These are phyloP conservation scores for Endogone sp. DNA, from an alignment of 192 early-diverging fungal genomes.

Conservation along the genomic window DNA sequence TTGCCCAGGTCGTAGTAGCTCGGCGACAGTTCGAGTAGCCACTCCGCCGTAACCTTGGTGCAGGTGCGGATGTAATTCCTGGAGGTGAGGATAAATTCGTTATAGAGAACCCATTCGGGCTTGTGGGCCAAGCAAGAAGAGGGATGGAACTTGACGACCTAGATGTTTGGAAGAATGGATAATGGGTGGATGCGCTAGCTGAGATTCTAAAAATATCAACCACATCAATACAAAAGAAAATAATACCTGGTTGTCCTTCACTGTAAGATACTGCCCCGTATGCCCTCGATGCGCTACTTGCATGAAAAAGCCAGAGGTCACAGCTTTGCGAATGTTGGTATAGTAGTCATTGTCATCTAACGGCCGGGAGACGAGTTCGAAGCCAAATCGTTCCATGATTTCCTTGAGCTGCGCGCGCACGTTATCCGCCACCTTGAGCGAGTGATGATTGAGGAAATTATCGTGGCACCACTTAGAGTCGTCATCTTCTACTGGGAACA, in stretches of 20 bases:
- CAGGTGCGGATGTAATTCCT: constrained; percentile 96
- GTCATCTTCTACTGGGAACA: no score
- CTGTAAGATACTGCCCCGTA: constrained; percentile 84
- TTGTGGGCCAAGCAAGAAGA: constrained; percentile 86
- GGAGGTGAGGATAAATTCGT: constrained; percentile 97
- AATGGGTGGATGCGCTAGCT: no score
- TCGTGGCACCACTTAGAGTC: constrained; percentile 90
- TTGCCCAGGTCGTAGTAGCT: constrained; percentile 87
- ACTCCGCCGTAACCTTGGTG: constrained; percentile 84
- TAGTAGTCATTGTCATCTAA: constrained; percentile 76
- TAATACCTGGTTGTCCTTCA: constrained; percentile 91
- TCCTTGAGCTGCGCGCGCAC: constrained; percentile 86
- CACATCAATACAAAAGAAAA: no score
- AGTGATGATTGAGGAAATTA: constrained; percentile 88
- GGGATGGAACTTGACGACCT: constrained; percentile 91
- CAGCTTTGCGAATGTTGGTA: constrained; percentile 82
- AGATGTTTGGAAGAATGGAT: no score
- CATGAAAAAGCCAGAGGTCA: constrained; percentile 97
- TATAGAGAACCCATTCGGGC: constrained; percentile 99
- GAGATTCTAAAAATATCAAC: no score
- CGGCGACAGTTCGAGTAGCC: constrained; percentile 80
- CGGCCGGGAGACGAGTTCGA: constrained; percentile 67
- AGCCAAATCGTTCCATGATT: constrained; percentile 68
- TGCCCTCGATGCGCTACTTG: constrained; percentile 93
- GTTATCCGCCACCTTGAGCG: constrained; percentile 88